These are phyloP conservation scores for Porogramme epimiltina DNA, from an alignment of 1,284 basidiomycete species.

Conservation along the genomic window DNA sequence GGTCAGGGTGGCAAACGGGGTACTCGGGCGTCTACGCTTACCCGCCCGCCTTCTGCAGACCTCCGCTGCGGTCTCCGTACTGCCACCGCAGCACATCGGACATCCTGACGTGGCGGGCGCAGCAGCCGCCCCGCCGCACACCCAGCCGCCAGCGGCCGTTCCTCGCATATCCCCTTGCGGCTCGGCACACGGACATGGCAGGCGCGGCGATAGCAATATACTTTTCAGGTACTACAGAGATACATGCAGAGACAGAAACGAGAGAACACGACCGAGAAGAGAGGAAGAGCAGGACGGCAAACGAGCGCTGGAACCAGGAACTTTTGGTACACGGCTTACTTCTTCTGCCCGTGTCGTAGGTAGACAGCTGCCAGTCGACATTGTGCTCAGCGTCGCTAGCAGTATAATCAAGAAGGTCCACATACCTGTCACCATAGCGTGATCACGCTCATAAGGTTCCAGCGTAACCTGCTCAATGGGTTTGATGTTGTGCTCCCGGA, in stretches of 20 bases:
- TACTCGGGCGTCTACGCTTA: constrained; percentile 4
- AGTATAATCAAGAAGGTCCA: neutral
- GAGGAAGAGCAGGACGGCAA: constrained; percentile 5
- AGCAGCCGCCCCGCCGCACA: neutral
- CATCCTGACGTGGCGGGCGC: constrained; percentile 23
- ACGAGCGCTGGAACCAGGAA: constrained; percentile 10
- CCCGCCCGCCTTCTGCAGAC: neutral
- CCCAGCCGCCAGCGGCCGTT: no score
- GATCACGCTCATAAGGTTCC: constrained; percentile 83
- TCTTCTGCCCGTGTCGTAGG: constrained; percentile 41
- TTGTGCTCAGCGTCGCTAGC: neutral
- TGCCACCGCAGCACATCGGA: constrained; percentile 18
- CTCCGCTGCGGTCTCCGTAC: constrained; percentile 10
- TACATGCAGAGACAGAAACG: constrained; percentile 22
- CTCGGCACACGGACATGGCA: neutral
- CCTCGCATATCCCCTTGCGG: neutral
- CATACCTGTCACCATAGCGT: constrained; percentile 80
- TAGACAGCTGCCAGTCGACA: constrained; percentile 56
- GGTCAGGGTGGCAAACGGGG: constrained; percentile 7
- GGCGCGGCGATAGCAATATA: constrained; percentile 21
- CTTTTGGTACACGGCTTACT: constrained; percentile 20
- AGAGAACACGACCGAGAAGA: constrained; percentile 11
- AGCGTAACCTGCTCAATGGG: constrained; percentile 93
- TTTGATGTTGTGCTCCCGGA: constrained; percentile 85
- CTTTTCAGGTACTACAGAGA: constrained; percentile 25